Evolutionary conservation across 2,329 filamentous ascomycete genomes (phyloP).

Genomic region (Diaporthe ilicicola): DNA sequence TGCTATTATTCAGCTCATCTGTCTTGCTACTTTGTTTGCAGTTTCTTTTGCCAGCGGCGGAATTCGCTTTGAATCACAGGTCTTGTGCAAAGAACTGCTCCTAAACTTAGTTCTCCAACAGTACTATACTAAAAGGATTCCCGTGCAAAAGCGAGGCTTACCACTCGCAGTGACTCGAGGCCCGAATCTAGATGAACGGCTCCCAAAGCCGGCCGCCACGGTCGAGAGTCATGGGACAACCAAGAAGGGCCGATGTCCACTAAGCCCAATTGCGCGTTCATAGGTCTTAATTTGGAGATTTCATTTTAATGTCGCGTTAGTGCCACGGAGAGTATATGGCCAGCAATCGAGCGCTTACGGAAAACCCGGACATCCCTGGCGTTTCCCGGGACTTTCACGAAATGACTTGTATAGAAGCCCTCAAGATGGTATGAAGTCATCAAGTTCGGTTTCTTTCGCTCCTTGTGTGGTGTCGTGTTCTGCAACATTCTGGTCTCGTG

Average conservation of each 20-base stretch:
- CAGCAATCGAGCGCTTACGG: background rate
- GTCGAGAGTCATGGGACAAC: background rate
- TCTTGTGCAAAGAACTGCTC: background rate
- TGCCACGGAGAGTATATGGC: background rate
- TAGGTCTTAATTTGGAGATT: background rate
- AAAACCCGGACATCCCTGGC: conserved; percentile 11
- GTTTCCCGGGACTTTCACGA: background rate
- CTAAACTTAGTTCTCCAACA: too few relatives aligned
- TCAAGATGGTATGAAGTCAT: background rate
- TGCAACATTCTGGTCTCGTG: background rate
- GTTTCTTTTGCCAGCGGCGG: background rate
- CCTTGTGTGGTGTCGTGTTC: background rate
- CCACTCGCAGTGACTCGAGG: background rate
- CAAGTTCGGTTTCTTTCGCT: too few relatives aligned
- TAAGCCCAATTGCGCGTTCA: background rate
- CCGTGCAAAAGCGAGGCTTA: background rate
- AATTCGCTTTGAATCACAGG: background rate
- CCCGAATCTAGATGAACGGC: background rate
- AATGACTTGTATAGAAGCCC: background rate
- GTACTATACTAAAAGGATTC: background rate
- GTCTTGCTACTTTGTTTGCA: too few relatives aligned
- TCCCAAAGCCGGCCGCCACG: background rate
- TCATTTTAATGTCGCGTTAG: conserved; percentile 4
- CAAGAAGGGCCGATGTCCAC: background rate
- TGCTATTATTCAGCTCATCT: too few relatives aligned